phyloP scores from a whole-genome alignment of 805 yeast genomes.

The Kurtzmaniella fragi region DNA sequence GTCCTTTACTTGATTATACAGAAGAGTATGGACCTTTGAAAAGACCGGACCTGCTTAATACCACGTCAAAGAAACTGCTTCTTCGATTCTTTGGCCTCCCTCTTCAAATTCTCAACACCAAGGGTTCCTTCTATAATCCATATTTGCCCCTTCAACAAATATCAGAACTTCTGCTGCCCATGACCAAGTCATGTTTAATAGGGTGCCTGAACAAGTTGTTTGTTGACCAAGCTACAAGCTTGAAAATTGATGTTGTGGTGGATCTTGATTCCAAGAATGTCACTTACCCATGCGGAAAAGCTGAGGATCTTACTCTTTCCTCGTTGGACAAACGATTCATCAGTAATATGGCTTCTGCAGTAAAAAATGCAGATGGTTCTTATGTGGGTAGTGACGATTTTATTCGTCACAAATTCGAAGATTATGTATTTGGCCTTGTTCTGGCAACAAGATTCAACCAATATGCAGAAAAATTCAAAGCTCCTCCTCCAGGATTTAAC shows the following conservation, averaged over 20 bases:
- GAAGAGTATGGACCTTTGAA: constrained; percentile 46
- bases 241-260: constrained; percentile 65
- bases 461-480: constrained; percentile 39
- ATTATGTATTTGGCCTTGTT: constrained; percentile 73
- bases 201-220: constrained; percentile 88
- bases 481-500: constrained; percentile 39
- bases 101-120: constrained; percentile 69
- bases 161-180: constrained; percentile 56
- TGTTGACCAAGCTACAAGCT: constrained; percentile 53
- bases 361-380: constrained; percentile 37
- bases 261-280: constrained; percentile 58
- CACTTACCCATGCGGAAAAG: constrained; percentile 35
- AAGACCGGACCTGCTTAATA: constrained; percentile 62
- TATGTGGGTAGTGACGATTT: constrained; percentile 65
- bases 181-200: constrained; percentile 61
- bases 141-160: constrained; percentile 92
- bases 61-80: constrained; percentile 75
- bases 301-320: constrained; percentile 28
- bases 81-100: constrained; percentile 84
- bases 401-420: constrained; percentile 84
- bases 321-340: constrained; percentile 71
- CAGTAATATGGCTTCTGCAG: constrained; percentile 48
- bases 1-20: constrained; percentile 58
- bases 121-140: constrained; percentile 86
- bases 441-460: constrained; percentile 66